These are phyloP conservation scores for Viola odorata DNA, from an alignment of 345 rosid genomes.

Conservation along the genomic window DNA sequence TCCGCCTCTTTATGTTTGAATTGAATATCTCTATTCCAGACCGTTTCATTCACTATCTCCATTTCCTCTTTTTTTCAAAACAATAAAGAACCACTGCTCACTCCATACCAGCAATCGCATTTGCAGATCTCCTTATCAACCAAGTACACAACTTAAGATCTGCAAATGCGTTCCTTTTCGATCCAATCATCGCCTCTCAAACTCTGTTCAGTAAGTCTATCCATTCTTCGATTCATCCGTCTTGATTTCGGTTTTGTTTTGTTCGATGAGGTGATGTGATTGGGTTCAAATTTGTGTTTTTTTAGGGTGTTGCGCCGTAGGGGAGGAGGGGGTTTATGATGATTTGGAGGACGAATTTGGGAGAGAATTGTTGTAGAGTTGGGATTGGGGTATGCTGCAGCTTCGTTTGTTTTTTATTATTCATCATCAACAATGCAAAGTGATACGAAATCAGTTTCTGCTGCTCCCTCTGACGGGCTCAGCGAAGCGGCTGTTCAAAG, in stretches of 20 bases:
- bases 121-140: conserved; percentile 25
- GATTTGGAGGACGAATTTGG: conserved; percentile 45
- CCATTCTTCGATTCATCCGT: conserved; percentile 10
- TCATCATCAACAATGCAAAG: conserved; percentile 61
- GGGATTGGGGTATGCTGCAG: conserved; percentile 48
- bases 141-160: conserved; percentile 17
- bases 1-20: conserved; percentile 73
- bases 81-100: not conserved
- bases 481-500: conserved; percentile 45
- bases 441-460: conserved; percentile 41
- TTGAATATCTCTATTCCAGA: conserved; percentile 39
- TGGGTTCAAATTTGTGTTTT: not conserved
- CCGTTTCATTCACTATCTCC: conserved; percentile 40
- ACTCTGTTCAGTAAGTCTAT: not conserved
- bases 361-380: conserved; percentile 38
- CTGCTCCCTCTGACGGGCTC: conserved; percentile 54
- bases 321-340: conserved; percentile 31
- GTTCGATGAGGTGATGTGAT: not conserved
- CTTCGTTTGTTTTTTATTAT: conserved; percentile 15
- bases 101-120: conserved; percentile 7
- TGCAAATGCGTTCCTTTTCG: conserved; percentile 33
- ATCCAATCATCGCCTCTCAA: conserved; percentile 9
- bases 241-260: not conserved
- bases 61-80: not conserved
- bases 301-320: conserved; percentile 21